Percentiles rank a stretch among this genome's conserved stretches.
Evolutionary conservation across 192 early-diverging fungal genomes (phyloP).

Genomic region (Mortierella alpina): DNA sequence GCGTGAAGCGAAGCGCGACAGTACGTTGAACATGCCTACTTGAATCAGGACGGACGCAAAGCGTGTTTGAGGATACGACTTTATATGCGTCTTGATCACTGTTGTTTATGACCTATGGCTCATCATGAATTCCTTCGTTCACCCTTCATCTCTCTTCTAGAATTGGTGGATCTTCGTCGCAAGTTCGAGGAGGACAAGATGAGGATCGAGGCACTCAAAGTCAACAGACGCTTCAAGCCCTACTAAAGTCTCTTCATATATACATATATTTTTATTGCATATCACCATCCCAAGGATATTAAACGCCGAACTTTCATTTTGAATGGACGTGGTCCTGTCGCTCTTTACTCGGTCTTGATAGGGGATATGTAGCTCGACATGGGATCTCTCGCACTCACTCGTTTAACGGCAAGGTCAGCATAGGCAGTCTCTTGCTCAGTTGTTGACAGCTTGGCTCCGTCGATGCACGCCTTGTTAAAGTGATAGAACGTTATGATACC

Average conservation of each 20-base stretch:
- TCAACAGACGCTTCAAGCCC: slow-evolving; percentile 85
- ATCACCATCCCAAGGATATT: too few relatives aligned
- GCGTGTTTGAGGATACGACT: background rate
- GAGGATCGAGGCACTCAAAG: slow-evolving; percentile 83
- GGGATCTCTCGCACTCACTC: too few relatives aligned
- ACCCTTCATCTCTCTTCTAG: slow-evolving; percentile 55
- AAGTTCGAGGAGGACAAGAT: slow-evolving; percentile 95
- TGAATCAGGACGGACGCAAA: too few relatives aligned
- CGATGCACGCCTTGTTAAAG: background rate
- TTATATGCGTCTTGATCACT: background rate
- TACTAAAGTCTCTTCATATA: slow-evolving; percentile 67
- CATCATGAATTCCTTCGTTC: background rate
- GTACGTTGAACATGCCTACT: slow-evolving; percentile 57
- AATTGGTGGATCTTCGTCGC: slow-evolving; percentile 87
- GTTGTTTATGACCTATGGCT: background rate
- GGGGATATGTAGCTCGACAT: too few relatives aligned
- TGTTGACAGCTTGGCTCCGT: background rate
- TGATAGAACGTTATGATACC: background rate
- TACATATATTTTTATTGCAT: background rate
- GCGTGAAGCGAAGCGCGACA: slow-evolving; percentile 89
- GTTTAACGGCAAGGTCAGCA: too few relatives aligned
- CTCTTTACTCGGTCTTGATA: too few relatives aligned
- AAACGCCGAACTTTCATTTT: too few relatives aligned
- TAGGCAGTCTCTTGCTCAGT: too few relatives aligned
- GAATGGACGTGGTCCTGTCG: too few relatives aligned